Conservation (phyloP, 177 flowering plant genomes). For the Vitis hybrid region DNA sequence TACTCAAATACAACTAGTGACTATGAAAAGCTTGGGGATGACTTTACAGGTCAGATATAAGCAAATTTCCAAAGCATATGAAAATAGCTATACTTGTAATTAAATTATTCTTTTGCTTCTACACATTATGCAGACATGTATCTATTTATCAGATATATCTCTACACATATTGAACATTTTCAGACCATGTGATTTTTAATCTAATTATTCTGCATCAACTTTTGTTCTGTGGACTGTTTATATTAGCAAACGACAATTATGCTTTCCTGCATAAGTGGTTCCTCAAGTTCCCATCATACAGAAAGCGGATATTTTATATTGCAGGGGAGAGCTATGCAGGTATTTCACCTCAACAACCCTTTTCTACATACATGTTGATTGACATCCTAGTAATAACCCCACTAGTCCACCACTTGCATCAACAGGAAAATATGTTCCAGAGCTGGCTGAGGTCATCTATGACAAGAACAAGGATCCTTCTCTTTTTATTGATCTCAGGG, state of each 20-base stretch:
- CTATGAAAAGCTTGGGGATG: conserved; percentile 78
- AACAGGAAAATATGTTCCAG: conserved; percentile 94
- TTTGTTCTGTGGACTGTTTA: background rate
- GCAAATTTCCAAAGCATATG: too few relatives aligned
- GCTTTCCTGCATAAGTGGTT: conserved; percentile 84
- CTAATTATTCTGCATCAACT: too few relatives aligned
- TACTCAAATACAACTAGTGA: conserved; percentile 81
- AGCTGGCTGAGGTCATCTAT: conserved; percentile 76
- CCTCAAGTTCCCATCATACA: conserved; percentile 71
- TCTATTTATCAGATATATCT: background rate
- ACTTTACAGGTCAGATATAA: conserved; percentile 59
- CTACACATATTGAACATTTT: too few relatives aligned
- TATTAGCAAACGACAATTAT: conserved; percentile 77
- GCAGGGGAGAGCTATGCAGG: conserved; percentile 99
- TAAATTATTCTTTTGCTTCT: too few relatives aligned
- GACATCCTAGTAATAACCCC: too few relatives aligned
- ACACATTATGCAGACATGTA: background rate
- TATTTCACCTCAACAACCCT: conserved; percentile 12
- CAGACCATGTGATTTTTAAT: too few relatives aligned
- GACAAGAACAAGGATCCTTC: conserved; percentile 72
- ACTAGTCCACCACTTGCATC: background rate
- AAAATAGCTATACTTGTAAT: too few relatives aligned
- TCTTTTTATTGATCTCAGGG: conserved; percentile 67
- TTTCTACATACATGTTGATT: too few relatives aligned
- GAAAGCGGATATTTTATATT: conserved; percentile 55